Conservation (phyloP, 768 basidiomycete genomes). For the Mycena pura region DNA sequence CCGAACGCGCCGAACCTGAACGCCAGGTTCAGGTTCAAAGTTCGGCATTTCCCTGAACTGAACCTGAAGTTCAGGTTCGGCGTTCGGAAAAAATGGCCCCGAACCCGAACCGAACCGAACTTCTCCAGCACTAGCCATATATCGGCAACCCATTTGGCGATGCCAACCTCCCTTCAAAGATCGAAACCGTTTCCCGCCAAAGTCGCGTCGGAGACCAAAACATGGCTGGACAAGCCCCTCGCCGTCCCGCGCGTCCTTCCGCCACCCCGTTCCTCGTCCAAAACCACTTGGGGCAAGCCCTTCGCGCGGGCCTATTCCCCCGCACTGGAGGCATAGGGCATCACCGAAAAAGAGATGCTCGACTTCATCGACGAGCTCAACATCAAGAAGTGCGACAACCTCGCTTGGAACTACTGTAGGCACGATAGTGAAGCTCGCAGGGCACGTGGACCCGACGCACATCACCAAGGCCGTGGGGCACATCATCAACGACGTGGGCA, state of each 20-base stretch:
- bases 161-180: background rate
- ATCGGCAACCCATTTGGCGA: background rate
- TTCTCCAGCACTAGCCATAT: no score
- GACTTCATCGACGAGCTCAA: constrained; percentile 5
- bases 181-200: background rate
- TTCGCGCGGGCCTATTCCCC: constrained; percentile 2
- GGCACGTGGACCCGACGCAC: background rate
- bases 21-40: no score
- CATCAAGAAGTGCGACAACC: constrained; percentile 1
- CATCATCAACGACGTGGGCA: background rate
- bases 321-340: background rate
- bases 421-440: background rate
- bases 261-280: background rate
- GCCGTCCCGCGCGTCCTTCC: background rate
- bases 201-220: background rate
- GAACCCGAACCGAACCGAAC: no score
- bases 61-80: background rate
- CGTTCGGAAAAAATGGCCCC: constrained; percentile 23
- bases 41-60: no score
- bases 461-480: constrained; percentile 1
- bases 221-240: background rate
- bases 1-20: no score
- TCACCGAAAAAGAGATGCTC: background rate
- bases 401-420: background rate
- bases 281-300: background rate